Evolutionary conservation across 2,329 filamentous ascomycete genomes (phyloP).

Genomic region (Xylaria sp.): DNA sequence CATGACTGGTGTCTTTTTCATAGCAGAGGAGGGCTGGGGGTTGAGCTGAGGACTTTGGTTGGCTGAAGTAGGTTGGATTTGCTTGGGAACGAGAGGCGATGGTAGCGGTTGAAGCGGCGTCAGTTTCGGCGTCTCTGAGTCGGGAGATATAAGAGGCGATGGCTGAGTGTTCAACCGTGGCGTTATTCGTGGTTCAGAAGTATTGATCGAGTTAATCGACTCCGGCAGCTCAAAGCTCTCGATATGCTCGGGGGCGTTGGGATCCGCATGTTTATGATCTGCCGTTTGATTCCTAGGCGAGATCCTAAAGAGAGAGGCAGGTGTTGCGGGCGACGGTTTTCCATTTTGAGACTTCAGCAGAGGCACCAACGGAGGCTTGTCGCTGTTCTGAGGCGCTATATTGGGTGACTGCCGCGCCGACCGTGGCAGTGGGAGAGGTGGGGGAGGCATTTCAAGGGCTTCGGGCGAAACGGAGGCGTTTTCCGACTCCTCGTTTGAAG

Average conservation of each 20-base stretch:
- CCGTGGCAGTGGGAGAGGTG: conserved; percentile 72
- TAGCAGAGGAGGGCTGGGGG: conserved; percentile 59
- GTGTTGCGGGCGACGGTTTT: conserved; percentile 77
- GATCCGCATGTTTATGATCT: conserved; percentile 55
- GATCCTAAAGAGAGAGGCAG: conserved; percentile 87
- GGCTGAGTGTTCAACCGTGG: conserved; percentile 64
- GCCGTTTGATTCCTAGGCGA: conserved; percentile 64
- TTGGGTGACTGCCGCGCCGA: conserved; percentile 76
- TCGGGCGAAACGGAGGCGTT: conserved; percentile 74
- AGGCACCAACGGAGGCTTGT: conserved; percentile 45
- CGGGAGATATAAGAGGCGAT: conserved; percentile 56
- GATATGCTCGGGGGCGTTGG: conserved; percentile 63
- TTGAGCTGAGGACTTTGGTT: conserved; percentile 74
- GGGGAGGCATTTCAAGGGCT: conserved; percentile 73
- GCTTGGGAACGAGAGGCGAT: conserved; percentile 60
- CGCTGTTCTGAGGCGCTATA: conserved; percentile 64
- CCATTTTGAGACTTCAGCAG: conserved; percentile 49
- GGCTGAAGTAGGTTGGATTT: conserved; percentile 61
- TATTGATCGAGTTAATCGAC: conserved; percentile 71
- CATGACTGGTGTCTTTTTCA: conserved; percentile 66
- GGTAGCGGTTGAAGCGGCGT: conserved; percentile 63
- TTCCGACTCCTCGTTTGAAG: conserved; percentile 66
- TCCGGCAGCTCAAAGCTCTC: conserved; percentile 78
- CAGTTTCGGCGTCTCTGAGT: conserved; percentile 58
- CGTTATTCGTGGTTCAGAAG: conserved; percentile 58